Conservation (phyloP, 1,284 basidiomycete genomes). For the Irpex rosettiformis region DNA sequence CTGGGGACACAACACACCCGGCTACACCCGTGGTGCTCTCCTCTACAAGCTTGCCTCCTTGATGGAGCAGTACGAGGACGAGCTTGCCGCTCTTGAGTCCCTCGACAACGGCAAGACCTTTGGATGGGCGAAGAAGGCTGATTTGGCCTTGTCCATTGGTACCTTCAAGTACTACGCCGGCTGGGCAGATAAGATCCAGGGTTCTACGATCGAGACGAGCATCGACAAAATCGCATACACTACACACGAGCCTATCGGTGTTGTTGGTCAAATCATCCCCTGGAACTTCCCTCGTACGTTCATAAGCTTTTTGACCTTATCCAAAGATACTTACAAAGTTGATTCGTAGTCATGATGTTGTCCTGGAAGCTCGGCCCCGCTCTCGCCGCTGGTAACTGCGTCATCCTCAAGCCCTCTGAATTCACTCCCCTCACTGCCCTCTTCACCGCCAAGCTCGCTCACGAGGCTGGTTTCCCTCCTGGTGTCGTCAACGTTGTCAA, state of each 20-base stretch:
- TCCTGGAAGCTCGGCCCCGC: constrained; percentile 85
- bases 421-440: constrained; percentile 85
- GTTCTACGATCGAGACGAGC: constrained; percentile 76
- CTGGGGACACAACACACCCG: constrained; percentile 72
- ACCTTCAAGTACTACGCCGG: constrained; percentile 74
- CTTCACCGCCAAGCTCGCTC: constrained; percentile 45
- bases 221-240: constrained; percentile 77
- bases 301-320: background rate
- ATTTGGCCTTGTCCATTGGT: constrained; percentile 67
- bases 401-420: constrained; percentile 89
- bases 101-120: constrained; percentile 78
- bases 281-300: constrained; percentile 70
- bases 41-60: constrained; percentile 71
- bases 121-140: constrained; percentile 65
- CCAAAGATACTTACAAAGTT: background rate
- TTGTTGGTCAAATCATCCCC: constrained; percentile 84
- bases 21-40: constrained; percentile 59
- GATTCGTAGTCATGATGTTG: constrained; percentile 61
- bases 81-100: constrained; percentile 77
- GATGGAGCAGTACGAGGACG: constrained; percentile 70
- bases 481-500: constrained; percentile 72
- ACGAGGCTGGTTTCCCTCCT: constrained; percentile 59
- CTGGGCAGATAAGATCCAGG: constrained; percentile 86
- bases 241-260: constrained; percentile 91
- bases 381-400: constrained; percentile 79